phyloP scores from a whole-genome alignment of 768 basidiomycete genomes.

The Suillus discolor region DNA sequence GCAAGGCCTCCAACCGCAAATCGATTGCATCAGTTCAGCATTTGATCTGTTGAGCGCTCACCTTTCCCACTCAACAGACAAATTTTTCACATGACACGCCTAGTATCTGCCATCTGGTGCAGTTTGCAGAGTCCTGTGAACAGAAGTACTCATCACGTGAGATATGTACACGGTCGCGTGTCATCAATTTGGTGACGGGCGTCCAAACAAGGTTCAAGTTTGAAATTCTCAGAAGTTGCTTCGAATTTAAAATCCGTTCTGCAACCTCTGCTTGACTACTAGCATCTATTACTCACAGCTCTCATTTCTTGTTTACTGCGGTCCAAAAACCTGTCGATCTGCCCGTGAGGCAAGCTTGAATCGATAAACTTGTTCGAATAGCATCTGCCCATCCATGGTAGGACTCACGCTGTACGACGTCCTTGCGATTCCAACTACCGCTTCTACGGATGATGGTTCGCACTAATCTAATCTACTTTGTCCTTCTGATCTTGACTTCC shows the following conservation, averaged over 20 bases:
- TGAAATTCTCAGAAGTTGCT: neutral
- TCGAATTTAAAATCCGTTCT: neutral
- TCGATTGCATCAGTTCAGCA: neutral
- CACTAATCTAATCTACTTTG: conserved; percentile 7
- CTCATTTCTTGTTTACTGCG: neutral
- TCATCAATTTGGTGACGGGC: neutral
- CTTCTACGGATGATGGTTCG: conserved; percentile 56
- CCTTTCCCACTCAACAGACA: neutral
- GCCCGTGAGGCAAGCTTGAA: conserved; percentile 5
- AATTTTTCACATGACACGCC: neutral
- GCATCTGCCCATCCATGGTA: conserved; percentile 26
- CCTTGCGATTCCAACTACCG: conserved; percentile 46
- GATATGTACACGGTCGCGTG: neutral
- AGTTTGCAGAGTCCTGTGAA: neutral
- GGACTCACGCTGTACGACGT: conserved; percentile 42
- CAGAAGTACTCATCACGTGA: conserved; percentile 1
- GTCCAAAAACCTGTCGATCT: neutral
- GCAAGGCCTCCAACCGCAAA: neutral
- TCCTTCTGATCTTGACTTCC: neutral
- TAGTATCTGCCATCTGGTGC: neutral
- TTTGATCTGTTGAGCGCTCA: neutral
- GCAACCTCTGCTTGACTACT: neutral
- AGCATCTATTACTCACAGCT: neutral
- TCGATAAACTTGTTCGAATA: neutral
- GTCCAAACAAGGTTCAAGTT: neutral